phyloP scores from a whole-genome alignment of 176 grass and related monocot genomes.

The Carex cristatella region DNA sequence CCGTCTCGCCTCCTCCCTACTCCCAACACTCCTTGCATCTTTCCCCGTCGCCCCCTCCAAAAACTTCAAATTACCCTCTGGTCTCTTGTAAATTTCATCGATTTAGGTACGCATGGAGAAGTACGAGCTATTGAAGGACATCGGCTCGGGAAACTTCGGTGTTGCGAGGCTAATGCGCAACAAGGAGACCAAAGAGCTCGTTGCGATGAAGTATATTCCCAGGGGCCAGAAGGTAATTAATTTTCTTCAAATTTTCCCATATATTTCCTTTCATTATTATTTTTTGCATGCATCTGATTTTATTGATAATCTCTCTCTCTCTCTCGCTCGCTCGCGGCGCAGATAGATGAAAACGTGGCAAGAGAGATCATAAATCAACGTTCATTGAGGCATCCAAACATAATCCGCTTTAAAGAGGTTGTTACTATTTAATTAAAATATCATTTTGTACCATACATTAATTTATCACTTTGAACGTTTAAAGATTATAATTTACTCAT shows the following conservation, averaged over 20 bases:
- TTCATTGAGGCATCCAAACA: slow-evolving; percentile 79
- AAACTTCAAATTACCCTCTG: not conserved
- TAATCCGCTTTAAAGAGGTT: slow-evolving; percentile 94
- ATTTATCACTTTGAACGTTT: not conserved
- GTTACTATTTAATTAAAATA: not conserved
- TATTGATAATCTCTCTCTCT: not conserved
- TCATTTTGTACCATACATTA: not conserved
- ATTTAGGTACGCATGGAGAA: slow-evolving; percentile 54
- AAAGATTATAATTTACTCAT: not conserved
- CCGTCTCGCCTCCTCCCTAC: not conserved
- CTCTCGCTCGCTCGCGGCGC: not conserved
- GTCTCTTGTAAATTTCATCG: not conserved
- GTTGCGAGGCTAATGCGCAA: slow-evolving; percentile 76
- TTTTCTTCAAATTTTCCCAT: not conserved
- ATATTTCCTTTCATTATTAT: not conserved
- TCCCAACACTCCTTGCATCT: not conserved
- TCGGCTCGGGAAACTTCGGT: slow-evolving; percentile 83
- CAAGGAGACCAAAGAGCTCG: slow-evolving; percentile 89
- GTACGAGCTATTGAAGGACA: slow-evolving; percentile 97
- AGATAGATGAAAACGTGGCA: slow-evolving; percentile 69
- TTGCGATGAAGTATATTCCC: slow-evolving; percentile 94
- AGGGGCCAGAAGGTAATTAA: slow-evolving; percentile 52
- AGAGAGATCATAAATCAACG: slow-evolving; percentile 94
- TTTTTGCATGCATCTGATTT: not conserved
- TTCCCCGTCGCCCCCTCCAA: not conserved